Percentiles rank a stretch among this genome's conserved stretches.
phyloP scores from a whole-genome alignment of 2,329 filamentous ascomycete species.

The Ustilaginoidea virens region DNA sequence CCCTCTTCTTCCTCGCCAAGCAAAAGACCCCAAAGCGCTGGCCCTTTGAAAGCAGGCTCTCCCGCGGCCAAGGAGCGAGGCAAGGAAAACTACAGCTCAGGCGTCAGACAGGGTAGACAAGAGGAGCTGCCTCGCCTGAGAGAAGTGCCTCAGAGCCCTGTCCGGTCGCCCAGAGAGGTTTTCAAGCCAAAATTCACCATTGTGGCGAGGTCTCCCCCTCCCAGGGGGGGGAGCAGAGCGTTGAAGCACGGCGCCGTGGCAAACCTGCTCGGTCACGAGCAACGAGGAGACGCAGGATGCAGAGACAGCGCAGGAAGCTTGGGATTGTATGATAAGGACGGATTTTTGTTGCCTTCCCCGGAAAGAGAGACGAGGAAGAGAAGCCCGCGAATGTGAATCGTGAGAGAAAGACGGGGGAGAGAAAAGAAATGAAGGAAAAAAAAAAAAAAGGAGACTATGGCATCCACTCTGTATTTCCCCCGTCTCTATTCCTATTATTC shows the following conservation, averaged over 20 bases:
- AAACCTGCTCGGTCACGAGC: slow-evolving; percentile 11
- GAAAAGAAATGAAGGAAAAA: too few species aligned
- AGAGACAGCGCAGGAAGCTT: slow-evolving; percentile 22
- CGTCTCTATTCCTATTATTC: neutral
- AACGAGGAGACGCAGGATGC: slow-evolving; percentile 7
- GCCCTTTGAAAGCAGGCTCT: neutral
- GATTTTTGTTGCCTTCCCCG: slow-evolving; percentile 27
- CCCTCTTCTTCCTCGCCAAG: slow-evolving; percentile 1
- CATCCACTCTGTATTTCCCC: too few species aligned
- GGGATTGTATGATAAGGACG: slow-evolving; percentile 29
- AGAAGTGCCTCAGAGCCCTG: slow-evolving; percentile 4
- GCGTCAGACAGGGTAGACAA: slow-evolving; percentile 6
- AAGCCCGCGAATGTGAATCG: slow-evolving; percentile 1
- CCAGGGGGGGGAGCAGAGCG: slow-evolving; percentile 4
- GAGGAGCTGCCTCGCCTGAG: slow-evolving; percentile 7
- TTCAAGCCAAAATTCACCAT: neutral
- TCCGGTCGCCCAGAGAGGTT: neutral
- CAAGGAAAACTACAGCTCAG: slow-evolving; percentile 14
- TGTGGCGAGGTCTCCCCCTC: slow-evolving; percentile 1
- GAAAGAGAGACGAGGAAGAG: slow-evolving; percentile 10
- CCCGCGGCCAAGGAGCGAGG: slow-evolving; percentile 9
- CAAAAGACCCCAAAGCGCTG: slow-evolving; percentile 1
- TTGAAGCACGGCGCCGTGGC: slow-evolving; percentile 12
- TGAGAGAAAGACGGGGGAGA: neutral
- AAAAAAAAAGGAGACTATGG: too few species aligned